Base-by-base conservation (phyloP, 257 asterid genomes). In the Nicotiana knightiana region DNA sequence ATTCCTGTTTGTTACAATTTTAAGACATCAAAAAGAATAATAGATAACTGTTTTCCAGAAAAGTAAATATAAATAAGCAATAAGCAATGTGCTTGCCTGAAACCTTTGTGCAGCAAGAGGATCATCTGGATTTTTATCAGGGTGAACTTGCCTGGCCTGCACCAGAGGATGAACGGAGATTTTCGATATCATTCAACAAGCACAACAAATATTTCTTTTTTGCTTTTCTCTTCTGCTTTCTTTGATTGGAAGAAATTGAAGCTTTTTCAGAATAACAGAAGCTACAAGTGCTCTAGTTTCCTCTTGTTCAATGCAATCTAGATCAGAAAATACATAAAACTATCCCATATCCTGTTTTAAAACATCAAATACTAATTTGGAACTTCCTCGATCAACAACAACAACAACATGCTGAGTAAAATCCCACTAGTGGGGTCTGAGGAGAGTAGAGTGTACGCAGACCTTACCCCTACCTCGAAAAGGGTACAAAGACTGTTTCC, bases 91-190 rank as follows among this genome's bases (percentile, higher is more conserved):
- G 58, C 43, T 85, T 84, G 88, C 98, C 99, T 95, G 99, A 87
- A 95, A 95, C 86, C 90, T 91, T 82, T 89, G 91, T 28, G 99
- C 97, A 81, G 98, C 97, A 76, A 82, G 95, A 67, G 99, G 95
- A 87, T 95, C 97, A 76, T 93, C 85, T 9, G 91, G 97, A 86
- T 93, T 95, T 83, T 95, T 95, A 59, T 95, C 98, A 16, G 98
- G 99, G 81, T 95, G 99, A 83, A 93, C 98, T 88, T 95, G 91
- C 91, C 90, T 92, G 3, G 99, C 99, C 99, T 95, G 88, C 82
- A 89, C 54, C 64, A 78, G 6, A 43, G 61, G 51, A 82, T 63
- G 18, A 16, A 66, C 73, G 9, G 12, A 53, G 15, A 64, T 65
- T 43, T 8, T 39, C 4, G 12, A 73, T 16, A 71, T 46, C 39